Evolutionary conservation across 2,329 filamentous ascomycete species (phyloP).

Genomic region (Penicillium glabrum): DNA sequence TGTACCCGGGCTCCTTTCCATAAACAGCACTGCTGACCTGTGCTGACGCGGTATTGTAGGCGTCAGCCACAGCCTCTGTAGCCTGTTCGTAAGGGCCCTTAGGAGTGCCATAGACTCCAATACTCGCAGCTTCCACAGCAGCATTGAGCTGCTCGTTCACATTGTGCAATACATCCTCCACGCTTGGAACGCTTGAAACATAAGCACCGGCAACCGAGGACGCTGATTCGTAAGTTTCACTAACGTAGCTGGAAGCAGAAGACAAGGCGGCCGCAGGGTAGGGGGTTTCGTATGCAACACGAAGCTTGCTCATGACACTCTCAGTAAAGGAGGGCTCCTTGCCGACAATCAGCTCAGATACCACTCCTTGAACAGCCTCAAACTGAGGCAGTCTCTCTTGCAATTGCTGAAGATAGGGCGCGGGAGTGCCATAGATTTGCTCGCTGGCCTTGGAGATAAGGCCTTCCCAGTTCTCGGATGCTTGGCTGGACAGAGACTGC

Average conservation of each 20-base stretch:
- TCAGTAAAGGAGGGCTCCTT: constrained; percentile 81
- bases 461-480: constrained; percentile 63
- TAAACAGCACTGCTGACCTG: constrained; percentile 57
- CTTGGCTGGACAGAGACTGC: constrained; percentile 54
- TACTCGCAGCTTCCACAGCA: constrained; percentile 59
- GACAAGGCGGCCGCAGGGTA: constrained; percentile 37
- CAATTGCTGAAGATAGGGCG: constrained; percentile 62
- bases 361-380: constrained; percentile 66
- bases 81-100: constrained; percentile 57
- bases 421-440: constrained; percentile 68
- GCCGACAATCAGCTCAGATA: constrained; percentile 74
- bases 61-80: constrained; percentile 53
- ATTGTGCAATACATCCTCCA: constrained; percentile 59
- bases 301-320: constrained; percentile 71
- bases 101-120: constrained; percentile 57
- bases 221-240: constrained; percentile 46
- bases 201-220: constrained; percentile 33
- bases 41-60: constrained; percentile 51
- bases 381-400: constrained; percentile 66
- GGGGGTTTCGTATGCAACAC: constrained; percentile 70
- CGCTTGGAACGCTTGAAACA: constrained; percentile 56
- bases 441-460: constrained; percentile 65
- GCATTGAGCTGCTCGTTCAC: constrained; percentile 58
- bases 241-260: constrained; percentile 55
- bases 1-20: constrained; percentile 53